Evolutionary conservation across 768 basidiomycete species (phyloP).

Genomic region (Hericium erinaceus): DNA sequence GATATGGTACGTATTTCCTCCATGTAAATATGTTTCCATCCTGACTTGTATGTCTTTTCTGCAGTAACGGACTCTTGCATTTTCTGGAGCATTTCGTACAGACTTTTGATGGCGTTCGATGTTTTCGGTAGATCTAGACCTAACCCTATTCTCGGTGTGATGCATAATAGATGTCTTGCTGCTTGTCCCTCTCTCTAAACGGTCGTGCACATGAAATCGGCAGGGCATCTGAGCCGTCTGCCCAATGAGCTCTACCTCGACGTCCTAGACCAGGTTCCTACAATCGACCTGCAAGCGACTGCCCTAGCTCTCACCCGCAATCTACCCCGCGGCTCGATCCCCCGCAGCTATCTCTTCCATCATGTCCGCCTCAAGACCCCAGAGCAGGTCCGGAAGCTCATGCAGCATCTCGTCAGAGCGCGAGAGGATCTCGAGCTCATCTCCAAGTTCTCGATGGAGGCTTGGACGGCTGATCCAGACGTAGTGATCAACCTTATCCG

Average conservation of each 20-base stretch:
- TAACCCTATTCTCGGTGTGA: not conserved
- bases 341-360: slow-evolving; percentile 45
- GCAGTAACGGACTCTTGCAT: not conserved
- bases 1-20: not conserved
- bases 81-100: not conserved
- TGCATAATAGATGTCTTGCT: not conserved
- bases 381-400: slow-evolving; percentile 47
- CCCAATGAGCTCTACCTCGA: slow-evolving; percentile 60
- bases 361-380: slow-evolving; percentile 40
- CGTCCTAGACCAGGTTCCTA: slow-evolving; percentile 45
- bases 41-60: not conserved
- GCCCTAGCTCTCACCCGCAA: slow-evolving; percentile 53
- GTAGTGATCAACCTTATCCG: slow-evolving; percentile 61
- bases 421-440: slow-evolving; percentile 24
- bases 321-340: slow-evolving; percentile 52
- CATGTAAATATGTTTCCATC: not conserved
- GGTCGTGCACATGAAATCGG: not conserved
- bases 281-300: slow-evolving; percentile 37
- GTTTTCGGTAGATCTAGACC: not conserved
- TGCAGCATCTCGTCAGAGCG: slow-evolving; percentile 40
- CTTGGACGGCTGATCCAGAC: slow-evolving; percentile 70
- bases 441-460: slow-evolving; percentile 40
- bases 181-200: not conserved
- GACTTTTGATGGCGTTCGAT: not conserved
- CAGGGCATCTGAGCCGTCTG: slow-evolving; percentile 21